A percentile compares a stretch with the other conserved stretches of the same genome.
phyloP scores from a whole-genome alignment of 2,329 filamentous ascomycete genomes.

The Alternaria angustiovoidea region DNA sequence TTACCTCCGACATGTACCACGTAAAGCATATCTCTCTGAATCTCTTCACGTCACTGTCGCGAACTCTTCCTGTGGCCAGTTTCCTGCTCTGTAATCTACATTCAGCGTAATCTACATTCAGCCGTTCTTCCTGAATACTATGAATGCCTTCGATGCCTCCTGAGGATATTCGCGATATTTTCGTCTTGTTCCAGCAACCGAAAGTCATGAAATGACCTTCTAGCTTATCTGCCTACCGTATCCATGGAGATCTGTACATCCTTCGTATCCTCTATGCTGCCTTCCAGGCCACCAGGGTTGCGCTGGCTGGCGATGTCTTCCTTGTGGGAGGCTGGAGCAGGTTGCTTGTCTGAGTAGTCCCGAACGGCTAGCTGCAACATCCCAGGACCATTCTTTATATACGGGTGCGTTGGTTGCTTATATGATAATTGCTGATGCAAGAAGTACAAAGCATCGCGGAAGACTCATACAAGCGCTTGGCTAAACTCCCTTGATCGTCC shows the following conservation, averaged over 20 bases:
- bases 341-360: not conserved
- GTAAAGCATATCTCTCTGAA: too few species aligned
- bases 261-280: not conserved
- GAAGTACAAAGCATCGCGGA: not conserved
- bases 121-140: too few species aligned
- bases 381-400: not conserved
- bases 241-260: not conserved
- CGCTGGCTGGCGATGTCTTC: not conserved
- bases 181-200: not conserved
- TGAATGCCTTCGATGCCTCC: too few species aligned
- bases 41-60: too few species aligned
- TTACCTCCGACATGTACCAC: not conserved
- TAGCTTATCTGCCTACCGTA: not conserved
- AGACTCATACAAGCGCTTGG: not conserved
- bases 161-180: not conserved
- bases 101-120: too few species aligned
- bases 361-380: not conserved
- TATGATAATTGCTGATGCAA: not conserved
- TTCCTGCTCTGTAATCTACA: too few species aligned
- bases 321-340: not conserved
- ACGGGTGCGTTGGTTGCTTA: not conserved
- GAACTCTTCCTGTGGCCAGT: too few species aligned
- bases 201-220: not conserved
- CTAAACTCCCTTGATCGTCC: not conserved
- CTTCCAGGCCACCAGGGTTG: not conserved